These are phyloP conservation scores for Pseudocercospora ulei DNA, from an alignment of 2,329 filamentous ascomycete genomes.

Conservation along the genomic window DNA sequence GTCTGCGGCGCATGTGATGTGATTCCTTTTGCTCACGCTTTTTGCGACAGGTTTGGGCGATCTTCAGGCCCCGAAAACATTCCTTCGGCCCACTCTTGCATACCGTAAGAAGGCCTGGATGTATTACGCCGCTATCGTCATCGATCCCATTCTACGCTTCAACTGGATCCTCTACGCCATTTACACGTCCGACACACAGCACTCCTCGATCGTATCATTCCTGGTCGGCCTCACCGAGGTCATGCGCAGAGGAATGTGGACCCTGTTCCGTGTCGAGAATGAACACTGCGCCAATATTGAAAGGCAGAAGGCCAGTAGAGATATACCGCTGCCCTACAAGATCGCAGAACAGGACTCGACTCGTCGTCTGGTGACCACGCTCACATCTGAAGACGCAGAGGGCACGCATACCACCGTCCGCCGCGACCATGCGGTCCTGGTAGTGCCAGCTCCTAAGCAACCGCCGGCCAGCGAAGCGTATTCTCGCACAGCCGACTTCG, in stretches of 20 bases:
- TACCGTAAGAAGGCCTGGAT: conserved; percentile 63
- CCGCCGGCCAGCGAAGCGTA: too few species aligned
- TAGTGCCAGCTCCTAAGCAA: too few species aligned
- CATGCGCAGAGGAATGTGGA: conserved; percentile 79
- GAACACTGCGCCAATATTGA: conserved; percentile 88
- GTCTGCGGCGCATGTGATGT: too few species aligned
- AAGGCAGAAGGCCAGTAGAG: conserved; percentile 18
- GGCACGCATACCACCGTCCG: conserved; percentile 3
- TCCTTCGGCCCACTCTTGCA: conserved; percentile 64
- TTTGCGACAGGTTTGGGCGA: conserved; percentile 54
- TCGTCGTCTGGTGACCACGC: conserved; percentile 7
- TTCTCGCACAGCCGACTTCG: too few species aligned
- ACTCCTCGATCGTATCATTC: conserved; percentile 75
- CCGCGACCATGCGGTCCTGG: conserved; percentile 3
- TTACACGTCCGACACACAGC: conserved; percentile 67
- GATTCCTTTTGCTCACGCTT: not conserved
- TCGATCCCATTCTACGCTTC: conserved; percentile 80
- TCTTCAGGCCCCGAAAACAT: conserved; percentile 52
- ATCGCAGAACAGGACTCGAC: conserved; percentile 6
- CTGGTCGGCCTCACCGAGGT: conserved; percentile 68
- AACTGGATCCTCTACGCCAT: conserved; percentile 92
- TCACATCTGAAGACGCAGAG: conserved; percentile 1
- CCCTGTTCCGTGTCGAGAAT: conserved; percentile 88
- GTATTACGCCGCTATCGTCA: conserved; percentile 75
- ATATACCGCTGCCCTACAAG: conserved; percentile 21